Percentiles rank a stretch among this genome's conserved stretches.
phyloP scores from a whole-genome alignment of 1,284 basidiomycete genomes.

The Filobasidium uniguttulatum region DNA sequence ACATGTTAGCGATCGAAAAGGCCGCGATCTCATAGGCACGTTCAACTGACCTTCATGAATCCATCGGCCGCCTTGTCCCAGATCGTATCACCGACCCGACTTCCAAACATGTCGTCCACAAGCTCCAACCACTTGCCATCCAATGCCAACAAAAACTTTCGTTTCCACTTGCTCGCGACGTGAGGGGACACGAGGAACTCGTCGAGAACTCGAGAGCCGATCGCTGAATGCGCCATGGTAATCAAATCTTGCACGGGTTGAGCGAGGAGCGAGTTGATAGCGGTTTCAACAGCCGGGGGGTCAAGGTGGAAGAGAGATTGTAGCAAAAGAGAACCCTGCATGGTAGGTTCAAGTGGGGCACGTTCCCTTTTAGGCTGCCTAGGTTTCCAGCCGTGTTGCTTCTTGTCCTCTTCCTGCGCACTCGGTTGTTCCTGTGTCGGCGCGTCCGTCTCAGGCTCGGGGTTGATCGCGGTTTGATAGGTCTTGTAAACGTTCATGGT shows the following conservation, averaged over 20 bases:
- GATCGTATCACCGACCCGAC: slow-evolving; percentile 69
- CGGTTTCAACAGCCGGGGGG: slow-evolving; percentile 49
- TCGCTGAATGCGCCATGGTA: slow-evolving; percentile 53
- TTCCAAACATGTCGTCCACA: slow-evolving; percentile 75
- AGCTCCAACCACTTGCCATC: slow-evolving; percentile 62
- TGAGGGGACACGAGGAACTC: slow-evolving; percentile 55
- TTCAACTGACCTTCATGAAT: slow-evolving; percentile 57
- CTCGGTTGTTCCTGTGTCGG: slow-evolving; percentile 4
- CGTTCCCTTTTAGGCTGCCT: slow-evolving; percentile 26
- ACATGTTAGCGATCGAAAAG: not conserved
- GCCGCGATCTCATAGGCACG: not conserved
- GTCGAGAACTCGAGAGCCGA: slow-evolving; percentile 70
- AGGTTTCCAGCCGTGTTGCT: slow-evolving; percentile 23
- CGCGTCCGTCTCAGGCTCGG: slow-evolving; percentile 7
- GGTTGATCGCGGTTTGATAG: not conserved
- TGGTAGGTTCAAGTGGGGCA: slow-evolving; percentile 47
- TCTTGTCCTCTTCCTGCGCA: not conserved
- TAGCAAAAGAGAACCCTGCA: slow-evolving; percentile 73
- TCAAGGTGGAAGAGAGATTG: slow-evolving; percentile 63
- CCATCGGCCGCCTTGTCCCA: slow-evolving; percentile 70
- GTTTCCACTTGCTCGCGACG: slow-evolving; percentile 52
- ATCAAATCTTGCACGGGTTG: slow-evolving; percentile 50
- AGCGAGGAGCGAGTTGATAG: slow-evolving; percentile 53
- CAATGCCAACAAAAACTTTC: slow-evolving; percentile 56
- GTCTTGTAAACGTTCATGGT: slow-evolving; percentile 44